Conservation (phyloP, 176 grass and related monocot species). For the Oryza brachyantha region DNA sequence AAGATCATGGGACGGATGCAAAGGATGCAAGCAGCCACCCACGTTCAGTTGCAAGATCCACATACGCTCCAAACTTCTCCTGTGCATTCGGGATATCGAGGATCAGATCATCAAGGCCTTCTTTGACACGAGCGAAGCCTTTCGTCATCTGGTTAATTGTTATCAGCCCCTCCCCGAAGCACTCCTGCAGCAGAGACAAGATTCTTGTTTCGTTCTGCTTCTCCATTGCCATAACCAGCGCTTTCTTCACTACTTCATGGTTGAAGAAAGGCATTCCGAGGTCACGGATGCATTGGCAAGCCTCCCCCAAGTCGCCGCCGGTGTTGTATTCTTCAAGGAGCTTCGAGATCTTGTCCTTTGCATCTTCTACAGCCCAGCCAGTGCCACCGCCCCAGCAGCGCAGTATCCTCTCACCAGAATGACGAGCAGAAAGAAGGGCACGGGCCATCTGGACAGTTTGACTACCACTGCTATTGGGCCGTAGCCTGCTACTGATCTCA, state of each 20-base stretch:
- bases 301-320: constrained; percentile 63
- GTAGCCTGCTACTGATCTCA: constrained; percentile 65
- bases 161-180: constrained; percentile 71
- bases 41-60: constrained; percentile 41
- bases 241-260: constrained; percentile 90
- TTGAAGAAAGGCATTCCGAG: constrained; percentile 89
- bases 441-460: constrained; percentile 66
- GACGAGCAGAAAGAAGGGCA: constrained; percentile 59
- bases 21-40: constrained; percentile 65
- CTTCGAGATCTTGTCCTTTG: constrained; percentile 81
- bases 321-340: constrained; percentile 75
- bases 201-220: constrained; percentile 63
- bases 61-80: constrained; percentile 60
- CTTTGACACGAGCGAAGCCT: constrained; percentile 65
- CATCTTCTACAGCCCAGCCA: constrained; percentile 83
- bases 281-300: constrained; percentile 79
- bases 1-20: constrained; percentile 21
- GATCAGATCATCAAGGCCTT: constrained; percentile 69
- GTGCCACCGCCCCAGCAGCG: constrained; percentile 87
- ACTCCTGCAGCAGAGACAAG: constrained; percentile 59
- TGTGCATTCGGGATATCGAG: constrained; percentile 68
- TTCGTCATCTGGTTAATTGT: constrained; percentile 88
- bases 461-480: constrained; percentile 45
- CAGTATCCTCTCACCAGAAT: constrained; percentile 75
- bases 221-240: constrained; percentile 79